Base-by-base conservation (phyloP, 352 stramenopile species). In the Pythium aquatile region DNA sequence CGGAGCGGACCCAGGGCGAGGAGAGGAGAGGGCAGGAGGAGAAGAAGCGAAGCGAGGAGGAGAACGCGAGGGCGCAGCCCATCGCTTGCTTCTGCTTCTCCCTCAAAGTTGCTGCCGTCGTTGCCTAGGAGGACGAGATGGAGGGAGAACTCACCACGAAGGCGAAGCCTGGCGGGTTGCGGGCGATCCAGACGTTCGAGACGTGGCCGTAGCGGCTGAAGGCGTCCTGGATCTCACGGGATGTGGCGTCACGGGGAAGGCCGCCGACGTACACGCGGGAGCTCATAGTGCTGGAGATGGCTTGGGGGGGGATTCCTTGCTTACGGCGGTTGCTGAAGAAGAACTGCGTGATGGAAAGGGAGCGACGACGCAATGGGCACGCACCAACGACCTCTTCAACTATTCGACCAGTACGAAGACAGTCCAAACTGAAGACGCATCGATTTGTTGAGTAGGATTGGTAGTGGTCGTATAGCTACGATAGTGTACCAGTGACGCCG, bases 141-240 rank as follows among this genome's bases (percentile, higher is more conserved):
- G 56, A 74, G 30, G 49, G 55, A 49, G 54, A 73, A 93, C 86
- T 91, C 83, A 94, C 86, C 83, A 94, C 81, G 75, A 94, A 94
- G 78, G 86, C 86, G 71, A 94, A 94, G 70, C 86, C 86, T 16
- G 86, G 86, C 57, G 86, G 86, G 75, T 94, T 94, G 58, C 86
- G 84, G 55, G 86, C 86, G 62, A 94, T 85, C 86, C 86, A 94
- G 61, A 94, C 88, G 75, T 93, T 94, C 68, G 78, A 78, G 60
- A 94, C 80, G 75, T 93, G 81, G 53, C 86, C 86, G 68, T 92
- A 94, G 73, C 84, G 86, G 65, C 61, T 82, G 75, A 94, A 94
- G 30, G 79, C 78, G 60, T 93, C 86, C 62, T 94, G 81, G 56
- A 94, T 78, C 71, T 94, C 86, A 33, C 82, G 82, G 54, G 83